phyloP scores from a whole-genome alignment of 108 stramenopile genomes.

The Bacterosira constricta region DNA sequence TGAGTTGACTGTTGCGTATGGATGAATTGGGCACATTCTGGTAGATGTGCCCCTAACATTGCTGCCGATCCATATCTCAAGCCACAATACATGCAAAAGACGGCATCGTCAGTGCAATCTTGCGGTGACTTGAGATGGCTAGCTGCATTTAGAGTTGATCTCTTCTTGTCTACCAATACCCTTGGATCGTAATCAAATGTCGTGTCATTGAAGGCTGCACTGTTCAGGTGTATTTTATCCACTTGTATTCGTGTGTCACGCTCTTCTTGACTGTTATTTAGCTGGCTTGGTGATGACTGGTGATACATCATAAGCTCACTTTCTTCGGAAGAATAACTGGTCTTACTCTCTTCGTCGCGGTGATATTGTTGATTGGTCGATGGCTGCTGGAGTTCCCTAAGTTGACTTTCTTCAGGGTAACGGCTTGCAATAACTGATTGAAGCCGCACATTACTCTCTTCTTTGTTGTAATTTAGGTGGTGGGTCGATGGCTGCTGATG shows the following conservation, averaged over 20 bases:
- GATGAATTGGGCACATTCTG: constrained; percentile 15
- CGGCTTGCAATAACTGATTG: neutral
- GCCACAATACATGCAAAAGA: constrained; percentile 46
- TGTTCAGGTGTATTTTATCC: neutral
- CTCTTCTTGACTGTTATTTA: neutral
- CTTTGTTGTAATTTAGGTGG: neutral
- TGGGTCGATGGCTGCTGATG: neutral
- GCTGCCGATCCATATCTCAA: constrained; percentile 18
- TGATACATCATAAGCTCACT: too few species aligned
- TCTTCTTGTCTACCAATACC: neutral
- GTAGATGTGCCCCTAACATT: constrained; percentile 17
- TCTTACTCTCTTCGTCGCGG: too few species aligned
- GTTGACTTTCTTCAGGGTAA: neutral
- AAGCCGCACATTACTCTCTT: neutral
- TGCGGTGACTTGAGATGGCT: constrained; percentile 28
- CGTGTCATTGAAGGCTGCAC: neutral
- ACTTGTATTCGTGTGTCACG: neutral
- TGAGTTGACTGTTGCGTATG: constrained; percentile 24
- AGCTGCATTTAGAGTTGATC: neutral
- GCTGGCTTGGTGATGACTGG: constrained; percentile 4
- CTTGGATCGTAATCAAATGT: neutral
- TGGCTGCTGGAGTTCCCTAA: too few species aligned
- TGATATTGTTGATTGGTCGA: too few species aligned
- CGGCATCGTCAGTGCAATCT: constrained; percentile 5
- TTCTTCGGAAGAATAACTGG: too few species aligned